Evolutionary conservation across 352 stramenopile species (phyloP), one percentile per base, ranked within the genome.

Genomic region (Pythium grandisporangium): DNA sequence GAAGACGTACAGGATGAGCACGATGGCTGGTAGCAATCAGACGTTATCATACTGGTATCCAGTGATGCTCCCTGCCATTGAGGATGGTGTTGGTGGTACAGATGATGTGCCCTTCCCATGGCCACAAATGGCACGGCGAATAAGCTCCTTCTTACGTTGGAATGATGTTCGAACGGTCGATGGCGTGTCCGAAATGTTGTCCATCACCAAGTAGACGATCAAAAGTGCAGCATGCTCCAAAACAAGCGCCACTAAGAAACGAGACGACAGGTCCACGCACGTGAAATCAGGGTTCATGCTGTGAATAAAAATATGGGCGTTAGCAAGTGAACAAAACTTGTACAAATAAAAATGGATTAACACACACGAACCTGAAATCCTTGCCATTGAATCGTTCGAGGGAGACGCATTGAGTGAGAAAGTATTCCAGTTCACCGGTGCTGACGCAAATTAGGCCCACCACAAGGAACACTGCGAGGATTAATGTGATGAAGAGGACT

Each of bases 281-380:
- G 58, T 87, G 45, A 92, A 88, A 14, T 90, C 76, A 2, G 79
- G 76, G 11, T 76, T 81, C 79, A 89, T 92, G 32, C 79, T 91
- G 49, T 26, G n/a, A n/a, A n/a, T n/a, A n/a, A n/a, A n/a, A n/a
- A n/a, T n/a, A n/a, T n/a, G n/a, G n/a, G n/a, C n/a, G n/a, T n/a
- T n/a, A n/a, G n/a, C n/a, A n/a, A n/a, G n/a, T n/a, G n/a, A n/a
- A 34, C 27, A 52, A 16, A 45, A 8, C 32, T 17, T 36, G 2
- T 19, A 27, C 46, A 35, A 48, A 27, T 24, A 51, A 45, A 21
- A 12, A 14, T 30, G 11, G n/a, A n/a, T n/a, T 2, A 33, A 41
- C 11, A 22, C 5, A 39, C 6, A 48, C 48, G n/a, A 47, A 90
- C 77, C 72, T 88, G 61, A 89, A 92, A 33, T 92, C 75, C 30